Base-by-base conservation (phyloP, 2,329 filamentous ascomycete genomes). In the Phyllosticta paracitricarpa region DNA sequence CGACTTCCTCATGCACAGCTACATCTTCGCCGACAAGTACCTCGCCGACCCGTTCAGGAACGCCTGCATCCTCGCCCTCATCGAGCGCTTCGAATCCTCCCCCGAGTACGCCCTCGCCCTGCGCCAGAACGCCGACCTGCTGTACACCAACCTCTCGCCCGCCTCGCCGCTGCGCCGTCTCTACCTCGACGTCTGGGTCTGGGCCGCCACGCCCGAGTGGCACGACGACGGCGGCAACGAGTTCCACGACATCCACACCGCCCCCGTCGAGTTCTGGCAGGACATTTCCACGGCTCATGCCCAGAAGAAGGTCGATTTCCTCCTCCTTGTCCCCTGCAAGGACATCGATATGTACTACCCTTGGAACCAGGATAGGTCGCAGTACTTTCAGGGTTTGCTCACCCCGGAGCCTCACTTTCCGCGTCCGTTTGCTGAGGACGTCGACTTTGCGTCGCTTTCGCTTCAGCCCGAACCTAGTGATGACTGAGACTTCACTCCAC, bases 1-100 rank as follows among this genome's bases (percentile, higher is more conserved):
- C 1, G 19, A 48, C 24, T 3, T 17, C 2, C 62, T 71, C 0
- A 62, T 62, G 2, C 56, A 63, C 3, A 55, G 64, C n/a, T 71
- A 70, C 61, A 28, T 67, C 12, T 60, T 73, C 0, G 70, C 66
- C 4, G 62, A 64, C 3, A 59, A 64, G 28, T 19, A 70, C 1
- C 54, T 61, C 6, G 69, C 72, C 51, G 63, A 66, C 25, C 56
- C 54, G 3, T 70, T 70, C 62, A 65, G 62, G 24, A 70, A 72
- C 52, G 62, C 61, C 2, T 61, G 67, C 2, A 55, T 71, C 24
- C 62, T 67, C 14, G 64, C 62, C 1, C 33, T 70, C 5, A 59
- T 70, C 8, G 54, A 59, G 1, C 24, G 35, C 25, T 9, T 35
- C 26, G 22, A 14, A 10, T 62, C 63, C 6, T 14, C 64, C 59